Evolutionary conservation across 768 basidiomycete species (phyloP), one percentile per base, ranked within the genome.

Genomic region (Piloderma croceum): DNA sequence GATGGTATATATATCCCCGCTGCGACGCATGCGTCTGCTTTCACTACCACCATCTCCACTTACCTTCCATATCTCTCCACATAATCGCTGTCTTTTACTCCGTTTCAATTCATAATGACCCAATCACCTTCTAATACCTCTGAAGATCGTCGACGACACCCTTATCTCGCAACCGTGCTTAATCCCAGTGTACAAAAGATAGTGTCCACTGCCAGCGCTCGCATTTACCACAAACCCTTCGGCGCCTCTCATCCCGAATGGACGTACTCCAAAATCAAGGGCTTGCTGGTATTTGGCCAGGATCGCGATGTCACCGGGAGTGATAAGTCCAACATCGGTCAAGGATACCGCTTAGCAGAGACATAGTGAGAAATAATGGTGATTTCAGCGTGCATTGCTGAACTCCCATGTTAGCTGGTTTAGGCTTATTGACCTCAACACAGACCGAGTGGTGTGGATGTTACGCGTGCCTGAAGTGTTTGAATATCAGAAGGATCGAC

Each of bases 401-500:
- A n/a, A n/a, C n/a, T n/a, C n/a, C n/a, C n/a, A n/a, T n/a, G n/a
- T n/a, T n/a, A n/a, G n/a, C 49, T 83, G 81, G 81, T 83, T 84
- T 58, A 70, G 79, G 34, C 72, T 84, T 34, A 62, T 79, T 29
- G 79, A 81, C 43, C 60, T 71, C 41, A 69, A 68, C 38, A 68
- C 74, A 3, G 74, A 71, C 23, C 77, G 75, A 53, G 71, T 78
- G 27, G 68, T 81, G 7, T 86, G 83, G 83, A 70, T 74, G 58
- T 82, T 84, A 63, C 73, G 73, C 45, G 67, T 84, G 39, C 76
- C 77, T 1, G 63, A 65, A 33, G 63, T 65, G 34, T 73, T 83
- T 51, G 72, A 80, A 39, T 97, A 93, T 59, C 73, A 76, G 50
- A 72, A 83, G 49, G 90, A 96, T 60, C 77, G 84, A 42, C 86